Percentiles rank a stretch among this genome's conserved stretches.
phyloP scores from a whole-genome alignment of 306 rosid species.

The Cucumis melo region DNA sequence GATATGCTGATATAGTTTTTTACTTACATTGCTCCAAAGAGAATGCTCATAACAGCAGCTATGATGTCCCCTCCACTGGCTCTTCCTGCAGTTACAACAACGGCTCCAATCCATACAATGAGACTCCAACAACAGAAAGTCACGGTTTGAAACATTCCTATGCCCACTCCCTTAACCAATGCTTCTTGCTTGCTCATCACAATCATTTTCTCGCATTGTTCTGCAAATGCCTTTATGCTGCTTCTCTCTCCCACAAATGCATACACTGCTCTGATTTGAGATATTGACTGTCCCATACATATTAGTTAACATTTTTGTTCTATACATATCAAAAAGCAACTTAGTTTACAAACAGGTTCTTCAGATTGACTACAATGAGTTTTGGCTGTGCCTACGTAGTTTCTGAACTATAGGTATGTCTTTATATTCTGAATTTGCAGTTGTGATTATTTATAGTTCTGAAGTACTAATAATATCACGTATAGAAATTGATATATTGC shows the following conservation, averaged over 20 bases:
- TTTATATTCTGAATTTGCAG: not conserved
- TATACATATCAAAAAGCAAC: not conserved
- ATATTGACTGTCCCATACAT: conserved; percentile 37
- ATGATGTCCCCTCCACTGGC: conserved; percentile 62
- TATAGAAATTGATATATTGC: no score
- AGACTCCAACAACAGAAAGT: conserved; percentile 74
- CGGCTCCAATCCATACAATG: conserved; percentile 80
- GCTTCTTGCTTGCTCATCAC: conserved; percentile 61
- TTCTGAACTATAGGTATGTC: not conserved
- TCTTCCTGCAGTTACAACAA: conserved; percentile 40
- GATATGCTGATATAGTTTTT: not conserved
- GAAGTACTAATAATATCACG: not conserved
- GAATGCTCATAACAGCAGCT: conserved; percentile 82
- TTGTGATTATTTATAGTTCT: not conserved
- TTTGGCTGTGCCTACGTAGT: not conserved
- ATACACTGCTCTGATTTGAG: conserved; percentile 76
- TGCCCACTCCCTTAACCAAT: conserved; percentile 66
- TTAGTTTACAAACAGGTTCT: not conserved
- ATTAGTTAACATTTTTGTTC: not conserved
- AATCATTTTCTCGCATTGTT: conserved; percentile 43
- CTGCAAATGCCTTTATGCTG: conserved; percentile 39
- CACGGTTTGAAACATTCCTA: conserved; percentile 74
- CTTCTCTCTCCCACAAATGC: conserved; percentile 70
- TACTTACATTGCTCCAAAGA: conserved; percentile 82
- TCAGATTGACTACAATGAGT: not conserved